These are phyloP conservation scores for Tephrocybe rancida DNA, from an alignment of 768 basidiomycete genomes.

Conservation along the genomic window DNA sequence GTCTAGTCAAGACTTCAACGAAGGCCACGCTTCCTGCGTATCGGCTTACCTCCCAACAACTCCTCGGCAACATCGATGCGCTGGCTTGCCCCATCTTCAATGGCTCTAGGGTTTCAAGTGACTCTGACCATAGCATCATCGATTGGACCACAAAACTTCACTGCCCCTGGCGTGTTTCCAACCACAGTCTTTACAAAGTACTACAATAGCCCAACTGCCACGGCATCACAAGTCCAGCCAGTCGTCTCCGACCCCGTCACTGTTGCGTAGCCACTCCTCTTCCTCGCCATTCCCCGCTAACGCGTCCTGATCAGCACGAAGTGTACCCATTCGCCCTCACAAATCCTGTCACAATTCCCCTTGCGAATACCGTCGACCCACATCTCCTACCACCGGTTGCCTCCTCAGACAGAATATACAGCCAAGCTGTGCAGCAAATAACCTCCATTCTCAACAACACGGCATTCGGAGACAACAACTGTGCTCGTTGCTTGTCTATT, in stretches of 20 bases:
- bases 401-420: slow-evolving; percentile 44
- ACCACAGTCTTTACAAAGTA: slow-evolving; percentile 65
- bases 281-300: neutral
- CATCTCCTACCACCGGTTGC: slow-evolving; percentile 66
- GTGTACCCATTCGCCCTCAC: slow-evolving; percentile 66
- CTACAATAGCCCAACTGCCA: slow-evolving; percentile 74
- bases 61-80: neutral
- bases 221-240: slow-evolving; percentile 75
- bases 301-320: slow-evolving; percentile 42
- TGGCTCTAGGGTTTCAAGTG: slow-evolving; percentile 8
- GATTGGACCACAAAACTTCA: slow-evolving; percentile 47
- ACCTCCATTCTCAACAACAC: slow-evolving; percentile 56
- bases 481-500: slow-evolving; percentile 60
- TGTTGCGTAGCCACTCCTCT: slow-evolving; percentile 33
- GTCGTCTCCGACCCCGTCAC: slow-evolving; percentile 73
- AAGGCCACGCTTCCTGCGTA: too few relatives aligned
- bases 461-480: slow-evolving; percentile 52
- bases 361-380: slow-evolving; percentile 61
- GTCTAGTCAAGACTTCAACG: too few relatives aligned
- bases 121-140: slow-evolving; percentile 13
- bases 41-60: too few relatives aligned
- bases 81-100: slow-evolving; percentile 1
- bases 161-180: slow-evolving; percentile 65
- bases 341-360: slow-evolving; percentile 59
- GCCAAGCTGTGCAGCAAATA: slow-evolving; percentile 58